Conservation (phyloP, 2,329 filamentous ascomycete genomes). For the Hypoxylon sp. region DNA sequence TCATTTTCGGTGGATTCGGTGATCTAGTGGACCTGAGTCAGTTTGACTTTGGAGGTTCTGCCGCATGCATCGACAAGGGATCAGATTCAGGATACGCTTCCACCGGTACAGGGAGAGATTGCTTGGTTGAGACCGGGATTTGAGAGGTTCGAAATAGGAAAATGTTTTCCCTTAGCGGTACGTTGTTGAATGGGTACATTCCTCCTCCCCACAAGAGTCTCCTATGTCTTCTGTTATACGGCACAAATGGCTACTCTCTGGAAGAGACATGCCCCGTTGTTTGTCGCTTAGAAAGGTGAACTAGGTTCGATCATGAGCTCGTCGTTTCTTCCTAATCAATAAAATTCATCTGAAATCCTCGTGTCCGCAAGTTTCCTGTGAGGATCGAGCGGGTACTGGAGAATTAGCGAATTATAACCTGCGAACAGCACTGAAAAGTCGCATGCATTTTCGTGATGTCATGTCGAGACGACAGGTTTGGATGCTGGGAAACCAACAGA, state of each 20-base stretch:
- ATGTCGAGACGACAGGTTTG: background rate
- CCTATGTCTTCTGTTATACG: conserved; percentile 4
- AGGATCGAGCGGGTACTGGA: background rate
- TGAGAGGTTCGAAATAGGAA: conserved; percentile 7
- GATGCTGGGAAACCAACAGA: too few species aligned
- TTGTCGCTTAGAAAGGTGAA: background rate
- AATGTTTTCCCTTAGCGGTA: background rate
- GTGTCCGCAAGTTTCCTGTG: background rate
- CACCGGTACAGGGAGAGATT: conserved; percentile 37
- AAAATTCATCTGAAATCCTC: conserved; percentile 13
- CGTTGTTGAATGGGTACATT: conserved; percentile 3
- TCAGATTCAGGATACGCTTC: conserved; percentile 50
- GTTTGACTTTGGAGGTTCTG: conserved; percentile 23
- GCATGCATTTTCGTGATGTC: background rate
- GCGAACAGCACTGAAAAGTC: too few species aligned
- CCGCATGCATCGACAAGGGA: conserved; percentile 40
- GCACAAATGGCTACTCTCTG: background rate
- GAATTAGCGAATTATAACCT: background rate
- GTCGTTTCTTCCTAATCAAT: background rate
- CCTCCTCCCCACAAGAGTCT: conserved; percentile 7
- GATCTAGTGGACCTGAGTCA: conserved; percentile 33
- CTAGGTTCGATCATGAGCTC: background rate
- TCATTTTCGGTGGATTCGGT: conserved; percentile 14
- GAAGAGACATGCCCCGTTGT: background rate
- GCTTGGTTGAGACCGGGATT: conserved; percentile 20